Evolutionary conservation across 2,329 filamentous ascomycete species (phyloP).

Genomic region (Fusarium sp.): DNA sequence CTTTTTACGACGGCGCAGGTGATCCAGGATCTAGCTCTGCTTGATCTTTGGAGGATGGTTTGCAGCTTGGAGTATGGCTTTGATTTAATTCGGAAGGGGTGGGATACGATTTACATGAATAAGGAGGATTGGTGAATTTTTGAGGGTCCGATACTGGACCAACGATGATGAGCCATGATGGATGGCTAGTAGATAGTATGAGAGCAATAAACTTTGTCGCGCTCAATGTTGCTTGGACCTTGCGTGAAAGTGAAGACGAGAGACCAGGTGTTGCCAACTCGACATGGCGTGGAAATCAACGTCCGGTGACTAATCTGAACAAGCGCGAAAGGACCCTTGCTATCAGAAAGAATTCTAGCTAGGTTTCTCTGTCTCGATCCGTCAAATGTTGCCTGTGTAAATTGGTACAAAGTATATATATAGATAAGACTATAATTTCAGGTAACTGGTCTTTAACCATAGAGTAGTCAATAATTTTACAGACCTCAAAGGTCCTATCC

Average conservation of each 20-base stretch:
- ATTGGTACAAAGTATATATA: neutral
- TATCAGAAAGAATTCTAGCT: neutral
- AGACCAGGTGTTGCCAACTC: neutral
- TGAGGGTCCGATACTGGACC: slow-evolving; percentile 28
- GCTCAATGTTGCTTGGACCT: slow-evolving; percentile 8
- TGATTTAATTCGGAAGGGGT: slow-evolving; percentile 43
- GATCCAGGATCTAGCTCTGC: slow-evolving; percentile 19
- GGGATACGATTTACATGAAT: slow-evolving; percentile 39
- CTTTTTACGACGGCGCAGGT: slow-evolving; percentile 38
- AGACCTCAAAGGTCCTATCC: neutral
- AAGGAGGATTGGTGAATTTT: slow-evolving; percentile 42
- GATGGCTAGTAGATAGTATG: slow-evolving; percentile 38
- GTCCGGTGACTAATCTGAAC: slow-evolving; percentile 28
- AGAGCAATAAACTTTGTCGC: slow-evolving; percentile 36
- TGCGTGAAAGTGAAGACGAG: neutral
- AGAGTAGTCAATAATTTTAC: neutral
- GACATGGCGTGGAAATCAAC: slow-evolving; percentile 3
- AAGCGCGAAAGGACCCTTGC: slow-evolving; percentile 9
- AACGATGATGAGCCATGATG: slow-evolving; percentile 36
- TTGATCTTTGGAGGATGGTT: slow-evolving; percentile 38
- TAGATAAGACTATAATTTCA: neutral
- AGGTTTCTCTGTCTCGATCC: neutral
- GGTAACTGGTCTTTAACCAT: neutral
- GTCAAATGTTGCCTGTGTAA: no score
- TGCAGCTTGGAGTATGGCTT: slow-evolving; percentile 45